Base-by-base conservation (phyloP, 805 yeast species). In the Myxozyma mucilagina region DNA sequence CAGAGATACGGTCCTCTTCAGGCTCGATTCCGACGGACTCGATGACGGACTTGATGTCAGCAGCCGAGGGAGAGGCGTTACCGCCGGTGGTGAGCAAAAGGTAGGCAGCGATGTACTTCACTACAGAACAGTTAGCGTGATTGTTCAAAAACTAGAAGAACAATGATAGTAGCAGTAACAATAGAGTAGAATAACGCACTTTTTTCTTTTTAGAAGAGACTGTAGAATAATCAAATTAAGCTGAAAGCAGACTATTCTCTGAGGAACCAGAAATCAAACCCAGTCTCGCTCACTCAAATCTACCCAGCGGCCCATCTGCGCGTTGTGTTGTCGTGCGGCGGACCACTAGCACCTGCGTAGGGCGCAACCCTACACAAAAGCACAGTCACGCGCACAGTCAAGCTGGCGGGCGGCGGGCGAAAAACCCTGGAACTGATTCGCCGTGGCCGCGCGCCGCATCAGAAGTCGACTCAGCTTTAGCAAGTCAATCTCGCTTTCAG, bases 101-200 rank as follows among this genome's bases (percentile, higher is more conserved):
- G 86, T 94, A 94, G 81, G 99, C 98, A 83, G 99, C 99, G 83
- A 94, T 88, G 87, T 93, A 93, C 89, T 91, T 94, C 97, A 91
- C 84, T 77, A 52, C 11, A 48, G 38, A 20, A 49, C 10, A 32
- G n/a, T 8, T 18, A 35, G 47, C 10, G 41, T 36, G n/a, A 51
- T 39, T 38, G 41, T 13, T 11, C 41, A 16, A 13, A 1, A 10
- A 41, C 20, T 2, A 39, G 13, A 14, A 52, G 4, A 39, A 52
- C 4, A 18, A 24, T 11, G 41, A 16, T 16, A 16, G 14, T 36
- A 51, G 13, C 14, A 35, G 13, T 44, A 38, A 16, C 31, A 45
- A 45, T 38, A 3, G 43, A 11, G n/a, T 18, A 35, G 1, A 45
- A 7, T 3, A 13, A 56, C 60, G 11, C 34, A 56, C 60, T 59